phyloP scores from a whole-genome alignment of 2,329 filamentous ascomycete genomes.

The Diaporthe batatas region DNA sequence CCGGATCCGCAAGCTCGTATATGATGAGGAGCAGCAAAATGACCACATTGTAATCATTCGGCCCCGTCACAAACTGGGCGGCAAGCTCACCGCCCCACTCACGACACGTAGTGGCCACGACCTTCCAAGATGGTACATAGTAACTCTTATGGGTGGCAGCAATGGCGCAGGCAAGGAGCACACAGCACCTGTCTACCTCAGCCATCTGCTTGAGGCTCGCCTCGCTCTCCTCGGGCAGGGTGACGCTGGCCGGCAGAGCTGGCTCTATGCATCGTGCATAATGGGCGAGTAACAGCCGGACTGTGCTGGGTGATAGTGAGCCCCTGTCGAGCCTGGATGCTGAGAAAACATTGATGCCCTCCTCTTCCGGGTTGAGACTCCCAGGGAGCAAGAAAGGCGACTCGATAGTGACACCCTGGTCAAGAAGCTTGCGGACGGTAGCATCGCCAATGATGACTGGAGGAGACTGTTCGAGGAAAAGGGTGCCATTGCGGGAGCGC shows the following conservation, averaged over 20 bases:
- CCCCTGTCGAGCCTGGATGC: constrained; percentile 23
- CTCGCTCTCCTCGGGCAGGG: constrained; percentile 27
- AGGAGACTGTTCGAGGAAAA: constrained; percentile 33
- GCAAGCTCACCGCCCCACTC: constrained; percentile 36
- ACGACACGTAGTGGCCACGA: constrained; percentile 27
- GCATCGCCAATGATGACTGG: constrained; percentile 33
- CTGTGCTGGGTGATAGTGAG: constrained; percentile 21
- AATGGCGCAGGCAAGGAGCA: constrained; percentile 32
- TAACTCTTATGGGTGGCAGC: constrained; percentile 37
- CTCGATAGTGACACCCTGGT: constrained; percentile 29
- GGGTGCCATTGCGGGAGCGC: constrained; percentile 25
- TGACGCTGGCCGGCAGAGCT: constrained; percentile 7
- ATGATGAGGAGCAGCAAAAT: constrained; percentile 33
- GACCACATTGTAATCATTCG: constrained; percentile 8
- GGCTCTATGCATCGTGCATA: constrained; percentile 33
- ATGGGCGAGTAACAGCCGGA: constrained; percentile 32
- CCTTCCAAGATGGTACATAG: constrained; percentile 25
- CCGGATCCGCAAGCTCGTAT: constrained; percentile 37
- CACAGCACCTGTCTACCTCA: constrained; percentile 29
- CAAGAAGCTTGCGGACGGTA: constrained; percentile 32
- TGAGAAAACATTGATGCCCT: constrained; percentile 9
- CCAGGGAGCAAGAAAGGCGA: constrained; percentile 22
- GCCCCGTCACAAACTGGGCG: constrained; percentile 9
- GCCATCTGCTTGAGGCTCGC: constrained; percentile 28
- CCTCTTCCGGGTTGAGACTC: constrained; percentile 20